phyloP scores from a whole-genome alignment of 257 asterid genomes.

The Przewalskia tangutica region DNA sequence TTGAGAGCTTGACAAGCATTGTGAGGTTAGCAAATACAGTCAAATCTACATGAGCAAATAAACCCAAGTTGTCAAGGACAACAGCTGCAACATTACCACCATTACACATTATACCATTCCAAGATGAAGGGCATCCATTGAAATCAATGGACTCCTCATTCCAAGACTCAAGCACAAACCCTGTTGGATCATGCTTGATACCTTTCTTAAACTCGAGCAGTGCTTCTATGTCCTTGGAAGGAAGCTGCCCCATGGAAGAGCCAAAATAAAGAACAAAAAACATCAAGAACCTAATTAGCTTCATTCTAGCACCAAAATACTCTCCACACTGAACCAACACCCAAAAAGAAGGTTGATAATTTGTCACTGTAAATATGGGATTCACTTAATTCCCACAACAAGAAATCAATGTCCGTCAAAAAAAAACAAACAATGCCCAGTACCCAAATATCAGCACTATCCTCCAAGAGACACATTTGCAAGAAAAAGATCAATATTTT shows the following conservation, averaged over 20 bases:
- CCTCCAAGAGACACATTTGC: too few relatives aligned
- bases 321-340: too few relatives aligned
- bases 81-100: conserved; percentile 89
- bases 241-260: conserved; percentile 68
- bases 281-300: conserved; percentile 37
- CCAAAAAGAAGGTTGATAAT: too few relatives aligned
- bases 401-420: too few relatives aligned
- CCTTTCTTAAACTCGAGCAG: conserved; percentile 90
- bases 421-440: too few relatives aligned
- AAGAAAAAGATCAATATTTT: too few relatives aligned
- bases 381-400: too few relatives aligned
- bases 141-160: conserved; percentile 91
- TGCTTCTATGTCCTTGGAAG: conserved; percentile 73
- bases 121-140: conserved; percentile 91
- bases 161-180: conserved; percentile 79
- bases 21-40: conserved; percentile 63
- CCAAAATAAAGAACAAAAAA: conserved; percentile 34
- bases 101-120: conserved; percentile 95
- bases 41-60: conserved; percentile 62
- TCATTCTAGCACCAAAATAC: conserved; percentile 33
- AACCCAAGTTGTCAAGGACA: conserved; percentile 64
- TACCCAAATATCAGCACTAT: too few relatives aligned
- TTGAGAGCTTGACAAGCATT: conserved; percentile 80
- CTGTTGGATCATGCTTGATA: conserved; percentile 79
- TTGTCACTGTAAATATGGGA: too few relatives aligned